phyloP scores from a whole-genome alignment of 305 asterid species.

The Solanum hybrid region DNA sequence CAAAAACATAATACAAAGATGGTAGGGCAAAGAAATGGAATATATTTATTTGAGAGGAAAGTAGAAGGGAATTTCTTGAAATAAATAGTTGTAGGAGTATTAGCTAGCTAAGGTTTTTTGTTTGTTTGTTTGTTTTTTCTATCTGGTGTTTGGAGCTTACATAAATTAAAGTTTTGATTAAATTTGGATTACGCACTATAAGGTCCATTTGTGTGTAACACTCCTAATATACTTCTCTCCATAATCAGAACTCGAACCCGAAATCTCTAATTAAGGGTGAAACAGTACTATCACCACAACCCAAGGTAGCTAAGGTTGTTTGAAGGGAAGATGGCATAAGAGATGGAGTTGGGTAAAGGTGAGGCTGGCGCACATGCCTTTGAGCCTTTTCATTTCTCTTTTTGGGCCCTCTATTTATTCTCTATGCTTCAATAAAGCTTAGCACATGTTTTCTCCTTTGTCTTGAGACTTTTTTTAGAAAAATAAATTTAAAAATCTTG shows the following conservation, averaged over 20 bases:
- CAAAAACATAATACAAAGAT: background rate
- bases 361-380: conserved; percentile 4
- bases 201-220: too few species aligned
- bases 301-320: background rate
- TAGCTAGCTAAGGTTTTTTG: background rate
- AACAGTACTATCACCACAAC: too few species aligned
- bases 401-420: background rate
- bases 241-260: too few species aligned
- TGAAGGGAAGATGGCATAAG: background rate
- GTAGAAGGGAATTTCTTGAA: background rate
- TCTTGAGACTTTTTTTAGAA: background rate
- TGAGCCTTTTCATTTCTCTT: background rate
- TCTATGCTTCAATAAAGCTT: conserved; percentile 3
- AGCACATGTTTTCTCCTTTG: conserved; percentile 2
- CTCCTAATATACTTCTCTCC: too few species aligned
- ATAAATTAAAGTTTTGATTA: too few species aligned
- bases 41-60: background rate
- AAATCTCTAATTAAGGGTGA: too few species aligned
- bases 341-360: background rate
- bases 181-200: too few species aligned
- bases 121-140: too few species aligned
- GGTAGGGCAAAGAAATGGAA: background rate
- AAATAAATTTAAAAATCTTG: background rate
- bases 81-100: background rate
- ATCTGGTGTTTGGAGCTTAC: background rate